A percentile compares a stretch with the other conserved stretches of the same genome.
Evolutionary conservation across 2,329 filamentous ascomycete genomes (phyloP).

Genomic region (Botrytis paeoniae): DNA sequence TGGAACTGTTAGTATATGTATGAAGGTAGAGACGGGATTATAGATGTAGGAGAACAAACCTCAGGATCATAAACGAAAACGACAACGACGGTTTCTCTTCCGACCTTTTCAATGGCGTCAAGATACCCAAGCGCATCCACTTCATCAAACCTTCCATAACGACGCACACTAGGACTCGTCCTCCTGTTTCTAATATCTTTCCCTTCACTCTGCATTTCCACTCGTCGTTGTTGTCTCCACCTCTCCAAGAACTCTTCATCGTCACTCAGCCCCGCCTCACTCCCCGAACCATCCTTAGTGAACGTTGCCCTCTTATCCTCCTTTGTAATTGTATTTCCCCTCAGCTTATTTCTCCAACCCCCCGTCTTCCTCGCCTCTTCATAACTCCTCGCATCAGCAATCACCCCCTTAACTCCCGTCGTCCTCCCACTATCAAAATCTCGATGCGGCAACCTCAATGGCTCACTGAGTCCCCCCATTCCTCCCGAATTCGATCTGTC

Average conservation of each 20-base stretch:
- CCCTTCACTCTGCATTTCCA: slow-evolving; percentile 68
- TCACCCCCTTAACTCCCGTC: slow-evolving; percentile 83
- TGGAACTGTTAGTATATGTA: slow-evolving; percentile 27
- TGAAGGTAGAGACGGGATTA: neutral
- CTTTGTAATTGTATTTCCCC: slow-evolving; percentile 24
- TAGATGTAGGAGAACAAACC: slow-evolving; percentile 51
- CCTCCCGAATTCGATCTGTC: slow-evolving; percentile 40
- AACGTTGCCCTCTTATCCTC: slow-evolving; percentile 30
- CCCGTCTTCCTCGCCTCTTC: slow-evolving; percentile 57
- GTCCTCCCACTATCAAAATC: slow-evolving; percentile 66
- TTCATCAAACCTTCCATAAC: slow-evolving; percentile 75
- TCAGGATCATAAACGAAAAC: slow-evolving; percentile 90
- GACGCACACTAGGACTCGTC: slow-evolving; percentile 71
- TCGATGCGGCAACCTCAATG: slow-evolving; percentile 58
- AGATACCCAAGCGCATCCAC: slow-evolving; percentile 91
- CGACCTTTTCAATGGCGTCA: slow-evolving; percentile 92
- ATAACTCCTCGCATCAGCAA: slow-evolving; percentile 77
- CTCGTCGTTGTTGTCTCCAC: slow-evolving; percentile 79
- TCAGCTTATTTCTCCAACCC: slow-evolving; percentile 48
- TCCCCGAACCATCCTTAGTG: slow-evolving; percentile 28
- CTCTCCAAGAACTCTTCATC: slow-evolving; percentile 83
- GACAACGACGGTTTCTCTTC: slow-evolving; percentile 76
- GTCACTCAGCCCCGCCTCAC: slow-evolving; percentile 39
- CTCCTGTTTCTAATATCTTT: slow-evolving; percentile 60
- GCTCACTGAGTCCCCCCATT: slow-evolving; percentile 16